Base-by-base conservation (phyloP, 2,329 filamentous ascomycete species). In the Pseudogymnoascus sp. region DNA sequence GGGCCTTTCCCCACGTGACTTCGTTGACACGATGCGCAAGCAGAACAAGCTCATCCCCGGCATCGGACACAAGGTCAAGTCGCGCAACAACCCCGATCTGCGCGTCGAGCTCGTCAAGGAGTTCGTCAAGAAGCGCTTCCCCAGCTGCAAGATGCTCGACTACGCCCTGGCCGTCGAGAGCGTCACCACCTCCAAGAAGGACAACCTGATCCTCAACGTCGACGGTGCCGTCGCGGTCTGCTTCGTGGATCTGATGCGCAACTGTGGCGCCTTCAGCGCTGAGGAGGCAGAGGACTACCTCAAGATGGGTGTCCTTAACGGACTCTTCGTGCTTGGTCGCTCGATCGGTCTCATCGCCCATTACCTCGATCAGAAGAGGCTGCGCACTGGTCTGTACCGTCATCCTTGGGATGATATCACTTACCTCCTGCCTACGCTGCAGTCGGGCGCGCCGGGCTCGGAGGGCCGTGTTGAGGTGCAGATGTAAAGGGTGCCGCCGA, bases 41-140 rank as follows among this genome's bases (percentile, higher is more conserved):
- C 91, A 94, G 80, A 99, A 99, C 88, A 99, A 97, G 85, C 92
- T 99, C 71, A 97, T 99, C 71, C 94, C 94, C 66, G 94, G 94
- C 83, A 99, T 99, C 71, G 94, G 94, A 71, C 94, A 99, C 85
- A 91, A 92, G 79, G 90, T 99, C 84, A 99, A 99, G 86, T 99
- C 94, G 68, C 89, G 94, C 73, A 97, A 97, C 85, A 99, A 99
- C 87, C 94, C 94, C 66, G 94, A 99, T 86, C 88, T 99, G 70
- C 94, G 94, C 84, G 94, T 99, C 70, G 93, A 97, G 82, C 89
- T 99, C 63, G 94, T 99, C 74, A 99, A 97, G 85, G 93, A 99
- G 80, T 99, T 94, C 77, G 94, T 96, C 74, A 84, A 92, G 79
- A 90, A 92, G 83, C 91, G 94, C 81, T 99, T 99, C 88, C 92